Evolutionary conservation across 352 stramenopile genomes (phyloP).

Genomic region (Phytophthora foliorum): DNA sequence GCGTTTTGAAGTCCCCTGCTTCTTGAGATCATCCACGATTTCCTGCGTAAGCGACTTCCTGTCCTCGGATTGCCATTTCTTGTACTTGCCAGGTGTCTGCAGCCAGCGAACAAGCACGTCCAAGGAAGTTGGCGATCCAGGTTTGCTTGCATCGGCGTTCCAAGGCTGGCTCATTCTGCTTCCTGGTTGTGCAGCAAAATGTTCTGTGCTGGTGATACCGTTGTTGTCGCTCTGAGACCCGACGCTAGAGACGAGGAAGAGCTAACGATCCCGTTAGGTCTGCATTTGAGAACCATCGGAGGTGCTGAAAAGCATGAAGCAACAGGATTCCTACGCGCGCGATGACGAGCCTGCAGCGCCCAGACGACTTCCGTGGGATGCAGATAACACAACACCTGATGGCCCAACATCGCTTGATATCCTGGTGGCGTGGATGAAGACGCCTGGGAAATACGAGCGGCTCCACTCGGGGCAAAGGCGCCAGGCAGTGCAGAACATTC

Average conservation of each 20-base stretch:
- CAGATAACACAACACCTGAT: constrained; percentile 14
- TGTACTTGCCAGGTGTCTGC: constrained; percentile 17
- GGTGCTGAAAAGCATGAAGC: neutral
- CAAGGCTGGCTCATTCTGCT: constrained; percentile 2
- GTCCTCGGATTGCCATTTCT: constrained; percentile 4
- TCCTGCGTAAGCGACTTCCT: constrained; percentile 4
- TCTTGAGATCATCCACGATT: constrained; percentile 12
- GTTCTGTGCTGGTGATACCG: neutral
- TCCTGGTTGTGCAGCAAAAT: neutral
- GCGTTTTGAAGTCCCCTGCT: constrained; percentile 1
- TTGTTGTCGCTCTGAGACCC: constrained; percentile 13
- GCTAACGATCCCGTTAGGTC: neutral
- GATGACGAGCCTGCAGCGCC: neutral
- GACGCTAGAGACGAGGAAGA: constrained; percentile 12
- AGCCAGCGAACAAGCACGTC: constrained; percentile 22
- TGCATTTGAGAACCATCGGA: neutral
- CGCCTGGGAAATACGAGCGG: constrained; percentile 41
- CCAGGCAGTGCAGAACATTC: constrained; percentile 16
- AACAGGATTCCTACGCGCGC: neutral
- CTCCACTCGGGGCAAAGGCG: constrained; percentile 16
- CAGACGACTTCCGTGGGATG: constrained; percentile 23
- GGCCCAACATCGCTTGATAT: constrained; percentile 39
- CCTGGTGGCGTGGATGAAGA: constrained; percentile 43
- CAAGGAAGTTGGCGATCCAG: constrained; percentile 11
- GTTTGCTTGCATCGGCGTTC: constrained; percentile 15